Conservation (phyloP, 2,329 filamentous ascomycete species). For the Fusarium cicatricum region DNA sequence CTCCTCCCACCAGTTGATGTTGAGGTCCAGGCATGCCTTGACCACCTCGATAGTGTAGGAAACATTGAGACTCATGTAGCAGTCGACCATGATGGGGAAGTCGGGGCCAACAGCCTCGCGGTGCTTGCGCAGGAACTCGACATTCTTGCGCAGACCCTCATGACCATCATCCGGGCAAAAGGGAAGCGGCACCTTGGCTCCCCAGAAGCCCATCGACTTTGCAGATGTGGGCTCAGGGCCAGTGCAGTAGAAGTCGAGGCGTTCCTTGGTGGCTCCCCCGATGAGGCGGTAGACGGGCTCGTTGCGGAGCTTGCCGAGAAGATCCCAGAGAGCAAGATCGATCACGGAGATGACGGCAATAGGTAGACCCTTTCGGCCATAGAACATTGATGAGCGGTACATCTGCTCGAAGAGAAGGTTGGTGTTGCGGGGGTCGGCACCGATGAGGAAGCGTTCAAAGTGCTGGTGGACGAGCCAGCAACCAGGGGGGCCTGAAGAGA, state of each 20-base stretch:
- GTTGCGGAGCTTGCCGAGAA: slow-evolving; percentile 87
- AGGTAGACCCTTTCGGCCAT: slow-evolving; percentile 90
- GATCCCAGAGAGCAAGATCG: slow-evolving; percentile 91
- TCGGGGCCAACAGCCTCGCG: slow-evolving; percentile 85
- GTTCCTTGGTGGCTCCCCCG: slow-evolving; percentile 84
- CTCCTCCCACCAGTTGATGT: slow-evolving; percentile 99
- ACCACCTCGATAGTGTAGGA: slow-evolving; percentile 92
- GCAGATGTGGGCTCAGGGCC: slow-evolving; percentile 84
- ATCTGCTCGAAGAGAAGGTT: slow-evolving; percentile 95
- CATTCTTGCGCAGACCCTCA: slow-evolving; percentile 84
- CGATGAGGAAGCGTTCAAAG: slow-evolving; percentile 90
- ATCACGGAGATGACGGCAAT: slow-evolving; percentile 94
- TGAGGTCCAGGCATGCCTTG: slow-evolving; percentile 80
- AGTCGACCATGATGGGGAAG: slow-evolving; percentile 94
- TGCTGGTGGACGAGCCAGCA: slow-evolving; percentile 96
- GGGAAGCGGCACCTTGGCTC: slow-evolving; percentile 88
- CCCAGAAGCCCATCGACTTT: slow-evolving; percentile 87
- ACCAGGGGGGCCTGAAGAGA: slow-evolving; percentile 76
- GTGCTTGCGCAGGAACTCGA: slow-evolving; percentile 87
- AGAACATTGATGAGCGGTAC: slow-evolving; percentile 97
- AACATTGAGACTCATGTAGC: slow-evolving; percentile 96
- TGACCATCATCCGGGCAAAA: slow-evolving; percentile 90
- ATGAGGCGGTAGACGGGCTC: slow-evolving; percentile 96
- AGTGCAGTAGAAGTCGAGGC: slow-evolving; percentile 93
- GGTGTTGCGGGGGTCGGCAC: slow-evolving; percentile 87